Evolutionary conservation across 176 grass and related monocot genomes (phyloP), one percentile per base, ranked within the genome.

Genomic region (Guadua angustifolia): DNA sequence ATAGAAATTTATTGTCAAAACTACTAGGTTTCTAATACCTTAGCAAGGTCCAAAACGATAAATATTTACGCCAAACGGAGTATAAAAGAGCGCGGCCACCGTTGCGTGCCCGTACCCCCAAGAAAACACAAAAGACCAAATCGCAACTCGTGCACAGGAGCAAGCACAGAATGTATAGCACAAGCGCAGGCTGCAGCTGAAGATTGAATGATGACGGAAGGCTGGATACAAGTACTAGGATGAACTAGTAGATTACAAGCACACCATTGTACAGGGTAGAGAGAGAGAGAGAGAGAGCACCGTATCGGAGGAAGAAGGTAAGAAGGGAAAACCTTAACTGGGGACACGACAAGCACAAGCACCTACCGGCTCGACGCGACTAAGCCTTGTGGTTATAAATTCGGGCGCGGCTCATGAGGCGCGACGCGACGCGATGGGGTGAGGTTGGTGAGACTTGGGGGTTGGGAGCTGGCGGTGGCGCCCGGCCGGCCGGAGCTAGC

Each of bases 41-140:
- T 29, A 29, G 1, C 29, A 29, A 29, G 0, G 29, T 29, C 29
- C 1, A 29, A 29, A 29, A 29, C 29, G 1, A 29, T 29, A 29
- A 29, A 29, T 29, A 29, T 29, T 29, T 29, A 29, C 29, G 29
- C 29, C 29, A 1, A 29, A 1, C 1, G 29, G 29, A 29, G 39
- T 7, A 40, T 40, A 40, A 7, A 7, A 40, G 6, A 14, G 11
- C 59, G 15, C 22, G 12, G 59, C 12, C 25, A 32, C 25, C 74
- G 25, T 24, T 42, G 68, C 68, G 29, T 29, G 1, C 29, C 29
- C 29, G 49, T 60, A 84, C 4, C 75, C 87, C 69, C 60, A 74
- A 69, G 82, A 75, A 68, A 75, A 73, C 82, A 36, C 75, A 29
- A 38, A 63, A 4, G 74, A 43, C 76, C 87, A 12, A 69, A 66